Conservation (phyloP, 495 filamentous ascomycete genomes). For the Penicillium lagena region DNA sequence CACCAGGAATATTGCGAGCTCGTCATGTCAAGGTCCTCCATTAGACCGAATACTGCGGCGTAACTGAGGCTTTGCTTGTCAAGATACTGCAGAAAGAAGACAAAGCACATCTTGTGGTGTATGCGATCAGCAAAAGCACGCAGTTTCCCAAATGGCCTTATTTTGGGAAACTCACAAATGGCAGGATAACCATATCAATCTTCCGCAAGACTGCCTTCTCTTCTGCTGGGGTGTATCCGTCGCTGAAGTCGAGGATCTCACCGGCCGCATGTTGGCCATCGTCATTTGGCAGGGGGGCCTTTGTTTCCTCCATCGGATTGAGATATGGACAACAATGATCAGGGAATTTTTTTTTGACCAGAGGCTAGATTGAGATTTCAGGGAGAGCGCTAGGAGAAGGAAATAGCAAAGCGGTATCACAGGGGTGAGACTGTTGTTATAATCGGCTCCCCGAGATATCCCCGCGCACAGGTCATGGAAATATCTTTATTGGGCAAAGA, state of each 20-base stretch:
- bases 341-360: too few species aligned
- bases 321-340: too few species aligned
- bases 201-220: conserved; percentile 40
- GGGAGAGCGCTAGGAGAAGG: too few species aligned
- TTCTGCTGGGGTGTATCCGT: conserved; percentile 26
- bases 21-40: conserved; percentile 40
- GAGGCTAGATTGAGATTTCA: too few species aligned
- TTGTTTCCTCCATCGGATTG: conserved; percentile 4
- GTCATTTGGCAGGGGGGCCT: conserved; percentile 1
- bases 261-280: neutral
- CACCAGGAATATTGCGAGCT: conserved; percentile 49
- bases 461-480: too few species aligned
- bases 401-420: too few species aligned
- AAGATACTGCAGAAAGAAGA: conserved; percentile 33
- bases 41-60: conserved; percentile 50
- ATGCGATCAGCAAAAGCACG: neutral
- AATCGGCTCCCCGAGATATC: too few species aligned
- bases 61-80: conserved; percentile 54
- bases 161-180: conserved; percentile 23
- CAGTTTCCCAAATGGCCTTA: neutral
- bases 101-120: conserved; percentile 18
- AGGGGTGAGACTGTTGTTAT: too few species aligned
- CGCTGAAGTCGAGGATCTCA: conserved; percentile 15
- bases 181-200: conserved; percentile 37
- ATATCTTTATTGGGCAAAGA: too few species aligned